These are phyloP conservation scores for Chlamydomonas reinhardtii DNA, from an alignment of 163 green algal species.

Conservation along the genomic window DNA sequence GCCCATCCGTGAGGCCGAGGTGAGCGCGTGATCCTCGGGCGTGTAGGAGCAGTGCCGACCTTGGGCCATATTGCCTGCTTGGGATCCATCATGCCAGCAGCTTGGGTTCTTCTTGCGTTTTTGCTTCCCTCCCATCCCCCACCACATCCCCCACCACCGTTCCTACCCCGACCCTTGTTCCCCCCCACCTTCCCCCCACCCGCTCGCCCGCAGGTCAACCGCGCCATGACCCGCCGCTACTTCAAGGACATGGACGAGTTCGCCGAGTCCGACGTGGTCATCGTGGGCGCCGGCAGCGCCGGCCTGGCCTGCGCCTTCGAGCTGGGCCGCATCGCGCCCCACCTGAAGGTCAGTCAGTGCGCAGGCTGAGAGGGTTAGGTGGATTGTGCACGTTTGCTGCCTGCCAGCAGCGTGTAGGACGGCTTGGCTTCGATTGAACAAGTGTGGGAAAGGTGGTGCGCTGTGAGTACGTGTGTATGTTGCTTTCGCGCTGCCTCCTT, in stretches of 20 bases:
- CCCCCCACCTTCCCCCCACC: neutral
- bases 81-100: too few species aligned
- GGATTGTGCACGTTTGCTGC: too few species aligned
- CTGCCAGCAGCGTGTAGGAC: too few species aligned
- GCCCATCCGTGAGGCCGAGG: conserved; percentile 83
- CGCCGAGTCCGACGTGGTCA: conserved; percentile 85
- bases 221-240: conserved; percentile 67
- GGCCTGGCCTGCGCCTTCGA: conserved; percentile 96
- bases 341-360: conserved; percentile 85
- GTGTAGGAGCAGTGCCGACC: too few species aligned
- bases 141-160: neutral
- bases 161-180: neutral
- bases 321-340: conserved; percentile 90
- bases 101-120: too few species aligned
- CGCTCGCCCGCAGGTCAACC: conserved; percentile 53
- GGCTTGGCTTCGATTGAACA: too few species aligned
- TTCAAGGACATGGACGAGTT: conserved; percentile 65
- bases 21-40: conserved; percentile 33
- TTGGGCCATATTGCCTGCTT: too few species aligned
- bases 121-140: too few species aligned
- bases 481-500: too few species aligned
- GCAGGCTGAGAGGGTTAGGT: too few species aligned
- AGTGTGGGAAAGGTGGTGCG: too few species aligned
- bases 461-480: too few species aligned
- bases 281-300: conserved; percentile 89